Evolutionary conservation across 306 rosid species (phyloP), one percentile per base, ranked within the genome.

Genomic region (Dryas drummondii): DNA sequence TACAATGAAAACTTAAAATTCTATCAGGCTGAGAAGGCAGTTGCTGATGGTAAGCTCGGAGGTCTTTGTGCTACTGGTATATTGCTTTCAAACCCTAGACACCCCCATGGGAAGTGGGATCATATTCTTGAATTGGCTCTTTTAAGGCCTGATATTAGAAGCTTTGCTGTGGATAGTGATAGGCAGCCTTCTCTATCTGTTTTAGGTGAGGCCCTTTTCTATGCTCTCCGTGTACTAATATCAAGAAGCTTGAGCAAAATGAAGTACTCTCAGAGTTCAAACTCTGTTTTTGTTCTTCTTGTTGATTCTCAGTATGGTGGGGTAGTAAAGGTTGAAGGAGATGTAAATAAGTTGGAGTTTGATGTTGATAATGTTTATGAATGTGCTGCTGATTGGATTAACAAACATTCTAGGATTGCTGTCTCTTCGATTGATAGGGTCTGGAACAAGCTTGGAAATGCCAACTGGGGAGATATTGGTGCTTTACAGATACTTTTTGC

Each of bases 361-460:
- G 91, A 94, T 84, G 83, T 78, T 54, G 88, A 86, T 85, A 90
- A 94, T 85, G 90, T 89, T 47, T 94, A 94, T 74, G 93, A 86
- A 76, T 90, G 96, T 77, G 97, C 97, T 58, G 97, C 97, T 52
- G 97, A 94, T 65, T 94, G 99, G 99, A 87, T 94, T 74, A 87
- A 86, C 84, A 82, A 81, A 22, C 93, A 92, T 87, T 86, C 91
- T 48, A 90, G 78, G 74, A 83, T 94, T 81, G 83, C 97, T 22
- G 91, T 94, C 77, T 94, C 99, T 76, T 91, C 97, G 60, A 78
- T 91, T 72, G 93, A 91, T 86, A 87, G 96, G 80, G 88, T 91
- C 71, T 91, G 98, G 98, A 94, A 94, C 85, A 92, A 92, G 79
- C 96, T 94, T 40, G 99, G 97, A 70, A 94, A 94, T 84, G 96